Evolutionary conservation across 257 asterid species (phyloP), one percentile per base, ranked within the genome.

Genomic region (Henckelia pumila): DNA sequence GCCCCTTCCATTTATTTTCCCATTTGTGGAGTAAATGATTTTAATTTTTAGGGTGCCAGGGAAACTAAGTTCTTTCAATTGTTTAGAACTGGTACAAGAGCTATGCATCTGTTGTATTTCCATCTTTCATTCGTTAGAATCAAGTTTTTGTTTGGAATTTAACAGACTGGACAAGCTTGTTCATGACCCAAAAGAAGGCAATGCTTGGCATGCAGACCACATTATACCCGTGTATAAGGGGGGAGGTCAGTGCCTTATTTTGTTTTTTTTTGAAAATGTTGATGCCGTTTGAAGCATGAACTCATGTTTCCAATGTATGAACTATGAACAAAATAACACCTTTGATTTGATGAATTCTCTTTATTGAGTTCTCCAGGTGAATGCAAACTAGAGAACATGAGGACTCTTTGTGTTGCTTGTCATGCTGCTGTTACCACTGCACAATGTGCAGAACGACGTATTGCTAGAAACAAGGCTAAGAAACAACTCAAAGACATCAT

Each of bases 141-240:
- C 44, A 11, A 71, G 33, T 59, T 57, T 71, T 53, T 63, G 47
- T 63, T 71, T 75, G 75, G 28, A 61, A n/a, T n/a, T n/a, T n/a
- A n/a, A 77, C 83, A 93, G 99, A 64, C 75, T 90, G 63, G 76
- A 78, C 58, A 90, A 83, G 85, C 95, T 93, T 76, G 88, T 85
- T 76, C 73, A 76, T 30, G 93, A 85, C 47, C 97, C 99, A 55
- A 56, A 70, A 7, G 95, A 86, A 73, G 99, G 99, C 76, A 88
- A 90, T 78, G 92, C 99, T 68, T 93, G 99, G 99, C 99, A 93
- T 73, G 99, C 97, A 1, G 99, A 93, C 79, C 99, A 93, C 82
- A 86, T 93, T 47, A 74, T 88, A 77, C 92, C 97, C 67, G 99
- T 93, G 61, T 88, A 81, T 64, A 84, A 64, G 70, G 99, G 99